phyloP scores from a whole-genome alignment of 495 filamentous ascomycete genomes.

The Penicillium nucicola region DNA sequence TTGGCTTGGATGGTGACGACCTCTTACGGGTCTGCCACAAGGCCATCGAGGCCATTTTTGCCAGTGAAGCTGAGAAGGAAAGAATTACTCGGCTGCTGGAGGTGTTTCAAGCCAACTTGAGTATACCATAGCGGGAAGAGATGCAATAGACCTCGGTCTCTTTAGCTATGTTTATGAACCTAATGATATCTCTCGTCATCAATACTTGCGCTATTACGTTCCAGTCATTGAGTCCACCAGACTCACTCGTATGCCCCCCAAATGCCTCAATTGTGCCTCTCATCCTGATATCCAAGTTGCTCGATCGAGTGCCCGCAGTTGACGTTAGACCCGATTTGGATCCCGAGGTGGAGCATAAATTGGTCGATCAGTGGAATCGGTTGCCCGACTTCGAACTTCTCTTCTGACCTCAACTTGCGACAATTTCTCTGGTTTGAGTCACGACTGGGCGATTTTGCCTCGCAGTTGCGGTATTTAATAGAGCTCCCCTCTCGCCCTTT shows the following conservation, averaged over 20 bases:
- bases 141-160: no score
- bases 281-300: no score
- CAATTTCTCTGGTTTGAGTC: no score
- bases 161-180: no score
- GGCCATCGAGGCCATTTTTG: slow-evolving; percentile 63
- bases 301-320: no score
- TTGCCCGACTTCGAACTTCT: not conserved
- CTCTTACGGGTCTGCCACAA: slow-evolving; percentile 55
- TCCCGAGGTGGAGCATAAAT: not conserved
- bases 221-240: no score
- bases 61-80: slow-evolving; percentile 56
- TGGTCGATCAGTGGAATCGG: not conserved
- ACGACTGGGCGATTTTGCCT: not conserved
- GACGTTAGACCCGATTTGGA: slow-evolving; percentile 1
- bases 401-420: no score
- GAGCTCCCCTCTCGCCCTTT: not conserved
- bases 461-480: not conserved
- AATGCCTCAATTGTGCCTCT: no score
- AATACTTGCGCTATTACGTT: no score
- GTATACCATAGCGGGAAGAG: no score
- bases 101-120: slow-evolving; percentile 17
- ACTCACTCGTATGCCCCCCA: no score
- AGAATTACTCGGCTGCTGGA: slow-evolving; percentile 51
- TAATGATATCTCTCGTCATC: no score
- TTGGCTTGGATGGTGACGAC: slow-evolving; percentile 53